Percentiles rank a stretch among this genome's conserved stretches.
Evolutionary conservation across 2,329 filamentous ascomycete species (phyloP).

Genomic region (Aspergillus udagawae): DNA sequence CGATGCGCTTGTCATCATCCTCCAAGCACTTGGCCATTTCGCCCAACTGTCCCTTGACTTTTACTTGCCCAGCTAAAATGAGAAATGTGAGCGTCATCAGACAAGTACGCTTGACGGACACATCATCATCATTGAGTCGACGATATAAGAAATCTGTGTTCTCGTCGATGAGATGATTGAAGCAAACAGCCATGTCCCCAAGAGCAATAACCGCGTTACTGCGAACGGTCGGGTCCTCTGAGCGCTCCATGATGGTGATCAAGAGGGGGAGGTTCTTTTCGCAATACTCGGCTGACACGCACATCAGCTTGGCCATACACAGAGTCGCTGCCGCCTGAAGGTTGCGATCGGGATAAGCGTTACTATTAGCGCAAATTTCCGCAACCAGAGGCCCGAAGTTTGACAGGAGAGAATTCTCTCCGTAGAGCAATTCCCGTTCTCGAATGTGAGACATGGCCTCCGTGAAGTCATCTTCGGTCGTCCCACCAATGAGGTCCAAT

Average conservation of each 20-base stretch:
- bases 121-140: conserved; percentile 80
- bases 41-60: conserved; percentile 96
- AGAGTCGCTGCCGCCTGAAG: conserved; percentile 90
- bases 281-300: conserved; percentile 93
- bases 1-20: conserved; percentile 90
- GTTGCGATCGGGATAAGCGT: conserved; percentile 80
- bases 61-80: conserved; percentile 94
- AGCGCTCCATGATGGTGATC: conserved; percentile 96
- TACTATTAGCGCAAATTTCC: conserved; percentile 94
- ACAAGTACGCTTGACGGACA: conserved; percentile 92
- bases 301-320: conserved; percentile 98
- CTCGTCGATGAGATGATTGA: conserved; percentile 98
- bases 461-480: conserved; percentile 89
- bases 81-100: conserved; percentile 98
- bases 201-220: conserved; percentile 96
- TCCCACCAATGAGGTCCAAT: conserved; percentile 92
- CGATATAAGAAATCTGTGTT: conserved; percentile 98
- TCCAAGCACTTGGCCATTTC: conserved; percentile 99
- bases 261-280: conserved; percentile 87
- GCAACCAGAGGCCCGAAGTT: conserved; percentile 88
- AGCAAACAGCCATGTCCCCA: conserved; percentile 98
- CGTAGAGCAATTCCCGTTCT: conserved; percentile 79
- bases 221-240: conserved; percentile 83
- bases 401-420: conserved; percentile 76
- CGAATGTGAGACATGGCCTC: conserved; percentile 82